Conservation (phyloP, 148 eudicot genomes). For the Cornus controversa region DNA sequence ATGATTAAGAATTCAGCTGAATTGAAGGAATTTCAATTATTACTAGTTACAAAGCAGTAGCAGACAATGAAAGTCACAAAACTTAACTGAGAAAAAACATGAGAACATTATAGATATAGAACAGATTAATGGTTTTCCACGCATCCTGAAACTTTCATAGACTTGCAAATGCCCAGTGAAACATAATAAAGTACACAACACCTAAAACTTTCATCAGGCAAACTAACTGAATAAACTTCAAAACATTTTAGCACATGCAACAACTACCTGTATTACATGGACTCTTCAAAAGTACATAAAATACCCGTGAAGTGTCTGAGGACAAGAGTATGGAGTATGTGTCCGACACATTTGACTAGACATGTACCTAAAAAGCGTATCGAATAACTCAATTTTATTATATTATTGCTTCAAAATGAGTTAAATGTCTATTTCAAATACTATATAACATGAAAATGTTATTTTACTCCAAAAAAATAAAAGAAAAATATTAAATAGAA, state of each 20-base stretch:
- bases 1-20: background rate
- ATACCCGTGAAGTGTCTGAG: no score
- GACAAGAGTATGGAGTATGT: no score
- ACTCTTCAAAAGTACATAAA: no score
- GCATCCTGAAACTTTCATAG: background rate
- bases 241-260: background rate
- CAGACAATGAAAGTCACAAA: background rate
- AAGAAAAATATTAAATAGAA: no score
- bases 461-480: no score
- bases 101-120: constrained; percentile 3
- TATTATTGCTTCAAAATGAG: background rate
- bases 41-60: background rate
- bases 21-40: background rate
- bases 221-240: no score
- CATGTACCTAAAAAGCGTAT: no score
- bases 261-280: no score
- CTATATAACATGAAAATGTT: no score
- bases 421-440: background rate
- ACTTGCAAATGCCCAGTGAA: background rate
- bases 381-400: no score
- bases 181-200: background rate
- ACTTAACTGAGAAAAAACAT: background rate
- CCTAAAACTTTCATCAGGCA: no score
- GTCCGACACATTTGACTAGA: no score
- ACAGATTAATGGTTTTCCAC: background rate